A percentile compares a stretch with the other conserved stretches of the same genome.
Conservation (phyloP, 2,329 filamentous ascomycete genomes). For the Colletotrichum orchidophilum region DNA sequence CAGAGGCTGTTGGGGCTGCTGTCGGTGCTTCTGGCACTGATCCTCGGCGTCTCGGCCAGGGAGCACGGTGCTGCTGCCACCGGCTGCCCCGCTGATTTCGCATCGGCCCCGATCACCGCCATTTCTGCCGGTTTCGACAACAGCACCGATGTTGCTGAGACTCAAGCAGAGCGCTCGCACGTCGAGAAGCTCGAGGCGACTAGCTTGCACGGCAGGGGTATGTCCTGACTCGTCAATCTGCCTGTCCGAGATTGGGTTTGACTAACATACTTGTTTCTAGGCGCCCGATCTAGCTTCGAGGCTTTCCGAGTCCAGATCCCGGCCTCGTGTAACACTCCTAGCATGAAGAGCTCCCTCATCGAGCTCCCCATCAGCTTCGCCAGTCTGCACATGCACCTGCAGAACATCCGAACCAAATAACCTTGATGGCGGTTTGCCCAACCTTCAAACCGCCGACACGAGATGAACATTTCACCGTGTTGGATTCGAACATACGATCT, state of each 20-base stretch:
- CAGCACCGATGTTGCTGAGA: conserved; percentile 30
- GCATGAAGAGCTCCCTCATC: conserved; percentile 17
- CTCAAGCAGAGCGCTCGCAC: conserved; percentile 28
- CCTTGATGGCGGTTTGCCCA: conserved; percentile 27
- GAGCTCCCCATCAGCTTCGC: conserved; percentile 30
- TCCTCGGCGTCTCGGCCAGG: conserved; percentile 25
- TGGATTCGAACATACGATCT: conserved; percentile 4
- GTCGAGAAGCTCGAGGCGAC: conserved; percentile 18
- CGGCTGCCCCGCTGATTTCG: conserved; percentile 17
- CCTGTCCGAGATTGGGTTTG: too few relatives aligned
- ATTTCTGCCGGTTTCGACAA: conserved; percentile 23
- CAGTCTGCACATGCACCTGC: conserved; percentile 29
- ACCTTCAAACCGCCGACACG: conserved; percentile 28
- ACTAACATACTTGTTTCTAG: neutral
- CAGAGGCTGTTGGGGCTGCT: conserved; percentile 31
- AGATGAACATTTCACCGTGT: conserved; percentile 20
- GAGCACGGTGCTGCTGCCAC: conserved; percentile 21
- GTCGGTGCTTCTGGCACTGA: conserved; percentile 30
- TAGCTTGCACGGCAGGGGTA: conserved; percentile 25
- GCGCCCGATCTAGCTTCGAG: conserved; percentile 21
- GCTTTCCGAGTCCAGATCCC: conserved; percentile 19
- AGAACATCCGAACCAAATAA: conserved; percentile 31
- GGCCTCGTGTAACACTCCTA: conserved; percentile 14
- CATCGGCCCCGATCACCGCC: conserved; percentile 15
- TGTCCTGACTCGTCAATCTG: neutral